Base-by-base conservation (phyloP, 2,329 filamentous ascomycete genomes). In the Alternaria sp. region DNA sequence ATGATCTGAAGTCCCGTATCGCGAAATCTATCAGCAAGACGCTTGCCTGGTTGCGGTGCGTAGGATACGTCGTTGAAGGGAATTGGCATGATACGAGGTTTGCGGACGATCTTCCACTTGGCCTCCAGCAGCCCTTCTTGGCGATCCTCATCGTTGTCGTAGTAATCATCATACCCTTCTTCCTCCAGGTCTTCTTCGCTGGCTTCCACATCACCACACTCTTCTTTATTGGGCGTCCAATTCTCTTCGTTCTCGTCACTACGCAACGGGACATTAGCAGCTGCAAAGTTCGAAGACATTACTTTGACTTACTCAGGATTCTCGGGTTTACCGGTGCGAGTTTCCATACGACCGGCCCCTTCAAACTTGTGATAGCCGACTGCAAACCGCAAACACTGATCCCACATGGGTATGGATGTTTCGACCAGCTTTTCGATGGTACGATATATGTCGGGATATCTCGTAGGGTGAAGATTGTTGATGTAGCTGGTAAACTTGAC, bases 1-100 rank as follows among this genome's bases (percentile, higher is more conserved):
- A 91, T 88, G 37, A 91, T 76, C 68, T 92, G 89, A 4, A 91
- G 71, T 5, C 73, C 71, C 28, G 66, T 60, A 10, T 64, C 37
- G 15, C 25, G 47, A 33, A 65, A 74, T 2, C 30, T 61, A 11
- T 72, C 65, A 11, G 58, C 15, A n/a, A 73, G 65, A 12, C 62
- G 62, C 20, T 60, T 41, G 12, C 51, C 63, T 11, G 46, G 11
- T 37, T 59, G 25, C 11, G 68, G 68, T 1, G 55, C 33, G 43
- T 75, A 72, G 12, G 72, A 56, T 10, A 73, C 41, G 5, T 70
- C 63, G 14, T 64, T 14, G 20, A 68, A 68, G 2, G 28, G 15
- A 20, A 64, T 43, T 25, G 71, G 62, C 0, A 63, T 63, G 11
- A 74, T 61, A 1, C 23, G 41, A 11, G 73, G 64, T 45, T 74